These are phyloP conservation scores for Ganoderma resinaceum DNA, from an alignment of 1,284 basidiomycete species.

Conservation along the genomic window DNA sequence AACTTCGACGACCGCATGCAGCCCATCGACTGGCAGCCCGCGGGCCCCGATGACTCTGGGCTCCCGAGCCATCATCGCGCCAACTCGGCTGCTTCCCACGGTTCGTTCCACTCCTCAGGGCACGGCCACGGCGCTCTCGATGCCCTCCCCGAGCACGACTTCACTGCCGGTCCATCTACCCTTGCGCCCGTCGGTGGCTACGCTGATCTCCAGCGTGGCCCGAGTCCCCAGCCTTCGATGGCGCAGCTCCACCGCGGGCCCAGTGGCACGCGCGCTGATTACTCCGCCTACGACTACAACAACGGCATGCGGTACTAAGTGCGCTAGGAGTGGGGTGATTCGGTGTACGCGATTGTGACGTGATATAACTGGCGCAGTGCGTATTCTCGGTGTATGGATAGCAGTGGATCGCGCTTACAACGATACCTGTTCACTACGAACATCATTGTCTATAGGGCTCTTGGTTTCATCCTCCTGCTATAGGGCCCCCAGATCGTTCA, in stretches of 20 bases:
- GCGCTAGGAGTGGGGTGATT: not conserved
- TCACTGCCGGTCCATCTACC: conserved; percentile 69
- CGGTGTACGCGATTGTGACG: conserved; percentile 5
- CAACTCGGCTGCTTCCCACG: conserved; percentile 60
- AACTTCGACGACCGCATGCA: conserved; percentile 84
- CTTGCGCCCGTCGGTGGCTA: conserved; percentile 77
- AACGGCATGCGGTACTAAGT: conserved; percentile 37
- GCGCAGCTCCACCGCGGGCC: conserved; percentile 58
- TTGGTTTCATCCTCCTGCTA: conserved; percentile 4
- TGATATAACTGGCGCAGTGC: conserved; percentile 28
- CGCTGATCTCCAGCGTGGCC: conserved; percentile 77
- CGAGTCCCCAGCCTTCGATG: conserved; percentile 66
- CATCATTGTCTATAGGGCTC: conserved; percentile 14
- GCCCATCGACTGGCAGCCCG: conserved; percentile 85
- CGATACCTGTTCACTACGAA: conserved; percentile 32
- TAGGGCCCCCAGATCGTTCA: conserved; percentile 12
- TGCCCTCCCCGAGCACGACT: conserved; percentile 79
- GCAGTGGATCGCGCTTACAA: conserved; percentile 32
- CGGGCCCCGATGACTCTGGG: conserved; percentile 49
- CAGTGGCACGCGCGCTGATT: conserved; percentile 56
- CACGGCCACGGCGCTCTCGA: conserved; percentile 49
- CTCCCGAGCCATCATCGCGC: conserved; percentile 58
- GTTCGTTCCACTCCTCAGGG: conserved; percentile 72
- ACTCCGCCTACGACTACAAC: conserved; percentile 49
- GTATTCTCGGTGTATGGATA: conserved; percentile 34